These are phyloP conservation scores for Elaeis oleifera DNA, from an alignment of 202 grass and related monocot genomes.

Conservation along the genomic window DNA sequence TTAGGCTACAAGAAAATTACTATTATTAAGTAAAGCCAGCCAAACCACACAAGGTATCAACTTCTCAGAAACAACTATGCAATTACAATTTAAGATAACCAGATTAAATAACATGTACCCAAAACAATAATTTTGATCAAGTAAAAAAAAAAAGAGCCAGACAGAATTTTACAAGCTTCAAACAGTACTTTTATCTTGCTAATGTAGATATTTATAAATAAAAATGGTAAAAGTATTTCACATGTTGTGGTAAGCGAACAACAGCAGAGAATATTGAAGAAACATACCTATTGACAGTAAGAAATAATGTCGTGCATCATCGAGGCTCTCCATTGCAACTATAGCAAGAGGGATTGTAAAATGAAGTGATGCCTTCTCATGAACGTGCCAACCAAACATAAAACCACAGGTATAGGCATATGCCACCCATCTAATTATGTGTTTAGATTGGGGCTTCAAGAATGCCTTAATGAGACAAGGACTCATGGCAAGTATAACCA, in stretches of 20 bases:
- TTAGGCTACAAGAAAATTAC: too few relatives aligned
- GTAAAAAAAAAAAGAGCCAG: too few relatives aligned
- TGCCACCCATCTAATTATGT: slow-evolving; percentile 82
- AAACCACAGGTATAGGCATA: slow-evolving; percentile 87
- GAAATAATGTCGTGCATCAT: slow-evolving; percentile 62
- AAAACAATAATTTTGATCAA: too few relatives aligned
- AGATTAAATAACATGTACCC: too few relatives aligned
- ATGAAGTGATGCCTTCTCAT: slow-evolving; percentile 97
- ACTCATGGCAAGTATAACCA: slow-evolving; percentile 70
- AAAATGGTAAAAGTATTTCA: too few relatives aligned
- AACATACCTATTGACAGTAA: slow-evolving; percentile 76
- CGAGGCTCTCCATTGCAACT: slow-evolving; percentile 71
- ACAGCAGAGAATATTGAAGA: slow-evolving; percentile 3
- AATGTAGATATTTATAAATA: too few relatives aligned
- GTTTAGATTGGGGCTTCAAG: slow-evolving; percentile 55
- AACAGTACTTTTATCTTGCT: too few relatives aligned
- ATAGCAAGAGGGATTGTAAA: slow-evolving; percentile 63
- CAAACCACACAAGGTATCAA: too few relatives aligned
- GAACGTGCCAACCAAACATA: slow-evolving; percentile 97
- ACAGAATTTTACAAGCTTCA: too few relatives aligned
- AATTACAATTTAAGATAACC: too few relatives aligned
- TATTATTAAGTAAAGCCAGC: too few relatives aligned
- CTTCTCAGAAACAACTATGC: too few relatives aligned
- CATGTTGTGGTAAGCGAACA: not conserved
- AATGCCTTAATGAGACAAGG: slow-evolving; percentile 79